These are phyloP conservation scores for Tolypocladium album DNA, from an alignment of 2,329 filamentous ascomycete species.

Conservation along the genomic window DNA sequence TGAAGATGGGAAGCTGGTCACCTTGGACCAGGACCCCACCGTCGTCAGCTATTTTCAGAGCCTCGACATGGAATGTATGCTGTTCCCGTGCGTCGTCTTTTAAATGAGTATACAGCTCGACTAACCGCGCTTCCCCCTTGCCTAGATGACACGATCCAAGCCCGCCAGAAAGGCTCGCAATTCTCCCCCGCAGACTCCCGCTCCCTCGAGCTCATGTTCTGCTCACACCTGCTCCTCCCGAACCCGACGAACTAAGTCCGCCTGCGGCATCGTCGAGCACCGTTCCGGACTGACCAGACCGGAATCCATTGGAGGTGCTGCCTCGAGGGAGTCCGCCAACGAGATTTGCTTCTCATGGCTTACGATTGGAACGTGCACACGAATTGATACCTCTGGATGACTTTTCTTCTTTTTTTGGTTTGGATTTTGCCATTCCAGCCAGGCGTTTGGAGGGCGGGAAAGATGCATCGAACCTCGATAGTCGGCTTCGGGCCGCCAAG, in stretches of 20 bases:
- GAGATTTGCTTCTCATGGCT: conserved; percentile 10
- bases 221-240: conserved; percentile 34
- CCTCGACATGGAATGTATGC: conserved; percentile 48
- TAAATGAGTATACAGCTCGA: background rate
- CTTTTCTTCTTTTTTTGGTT: background rate
- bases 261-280: background rate
- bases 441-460: background rate
- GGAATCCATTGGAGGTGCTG: background rate
- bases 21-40: conserved; percentile 33
- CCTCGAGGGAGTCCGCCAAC: background rate
- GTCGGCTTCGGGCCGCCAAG: background rate
- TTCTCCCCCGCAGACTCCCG: conserved; percentile 40
- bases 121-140: background rate
- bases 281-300: background rate
- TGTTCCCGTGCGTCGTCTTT: background rate
- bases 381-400: conserved; percentile 14
- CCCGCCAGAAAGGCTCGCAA: conserved; percentile 38
- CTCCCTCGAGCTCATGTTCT: conserved; percentile 39
- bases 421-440: background rate
- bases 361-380: conserved; percentile 17
- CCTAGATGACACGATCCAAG: conserved; percentile 21
- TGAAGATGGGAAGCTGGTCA: conserved; percentile 36
- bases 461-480: background rate
- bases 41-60: conserved; percentile 42
- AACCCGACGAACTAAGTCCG: conserved; percentile 9